A percentile compares a stretch with the other conserved stretches of the same genome.
These are phyloP conservation scores for Herpetospermum pedunculosum DNA, from an alignment of 306 rosid genomes.

Conservation along the genomic window DNA sequence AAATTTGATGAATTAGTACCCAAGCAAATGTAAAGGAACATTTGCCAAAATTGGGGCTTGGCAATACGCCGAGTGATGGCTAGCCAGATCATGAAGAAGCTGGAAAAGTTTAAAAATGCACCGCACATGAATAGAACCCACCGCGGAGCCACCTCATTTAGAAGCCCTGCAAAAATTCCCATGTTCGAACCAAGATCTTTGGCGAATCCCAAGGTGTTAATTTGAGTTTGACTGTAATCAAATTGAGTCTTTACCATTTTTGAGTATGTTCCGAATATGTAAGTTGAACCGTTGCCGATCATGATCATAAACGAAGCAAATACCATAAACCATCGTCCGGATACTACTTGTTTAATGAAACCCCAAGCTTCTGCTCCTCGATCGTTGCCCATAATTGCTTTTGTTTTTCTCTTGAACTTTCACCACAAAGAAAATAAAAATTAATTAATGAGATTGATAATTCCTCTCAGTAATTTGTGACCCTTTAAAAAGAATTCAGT, in stretches of 20 bases:
- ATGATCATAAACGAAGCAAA: conserved; percentile 4
- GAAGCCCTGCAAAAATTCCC: too few species aligned
- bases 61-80: conserved; percentile 6
- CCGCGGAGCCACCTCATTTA: too few species aligned
- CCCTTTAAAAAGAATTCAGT: too few species aligned
- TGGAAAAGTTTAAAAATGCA: conserved; percentile 13
- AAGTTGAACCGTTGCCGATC: conserved; percentile 20
- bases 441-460: too few species aligned
- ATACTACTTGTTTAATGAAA: background rate
- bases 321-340: conserved; percentile 10
- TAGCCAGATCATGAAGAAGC: conserved; percentile 2
- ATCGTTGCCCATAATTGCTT: background rate
- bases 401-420: too few species aligned
- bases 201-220: too few species aligned
- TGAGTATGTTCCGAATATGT: conserved; percentile 25
- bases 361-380: background rate
- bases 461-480: too few species aligned
- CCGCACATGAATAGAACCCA: too few species aligned
- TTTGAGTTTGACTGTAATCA: too few species aligned
- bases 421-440: too few species aligned
- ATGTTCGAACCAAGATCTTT: too few species aligned
- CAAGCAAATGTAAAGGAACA: conserved; percentile 19
- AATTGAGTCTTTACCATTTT: conserved; percentile 14
- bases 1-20: background rate
- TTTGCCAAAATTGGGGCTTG: conserved; percentile 22